Conservation (phyloP, 805 yeast species). For the Ogataea methanolica region DNA sequence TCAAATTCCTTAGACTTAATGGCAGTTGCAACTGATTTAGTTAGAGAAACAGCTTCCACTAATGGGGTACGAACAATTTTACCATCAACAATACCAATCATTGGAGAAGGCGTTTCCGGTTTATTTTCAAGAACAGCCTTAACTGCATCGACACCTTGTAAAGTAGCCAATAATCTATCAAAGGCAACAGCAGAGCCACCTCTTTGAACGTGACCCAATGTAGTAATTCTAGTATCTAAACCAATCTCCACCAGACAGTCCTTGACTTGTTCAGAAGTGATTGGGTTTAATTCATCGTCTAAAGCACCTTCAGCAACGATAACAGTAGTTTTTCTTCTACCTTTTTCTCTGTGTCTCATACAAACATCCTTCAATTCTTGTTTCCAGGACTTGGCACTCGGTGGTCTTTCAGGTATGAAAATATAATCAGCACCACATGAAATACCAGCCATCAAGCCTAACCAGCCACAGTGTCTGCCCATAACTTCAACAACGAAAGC, state of each 20-base stretch:
- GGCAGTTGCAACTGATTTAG: slow-evolving; percentile 88
- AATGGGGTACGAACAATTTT: slow-evolving; percentile 80
- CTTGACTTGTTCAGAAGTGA: slow-evolving; percentile 75
- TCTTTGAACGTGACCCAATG: slow-evolving; percentile 96
- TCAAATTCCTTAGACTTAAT: slow-evolving; percentile 76
- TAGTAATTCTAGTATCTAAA: slow-evolving; percentile 90
- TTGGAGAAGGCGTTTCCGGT: slow-evolving; percentile 89
- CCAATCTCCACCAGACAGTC: slow-evolving; percentile 79
- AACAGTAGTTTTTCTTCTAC: slow-evolving; percentile 91
- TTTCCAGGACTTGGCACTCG: slow-evolving; percentile 69
- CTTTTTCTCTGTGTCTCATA: slow-evolving; percentile 73
- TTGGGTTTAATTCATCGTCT: slow-evolving; percentile 73
- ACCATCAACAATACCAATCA: slow-evolving; percentile 87
- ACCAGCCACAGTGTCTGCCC: slow-evolving; percentile 99
- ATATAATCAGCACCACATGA: slow-evolving; percentile 95
- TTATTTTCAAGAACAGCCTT: slow-evolving; percentile 85
- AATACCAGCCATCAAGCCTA: slow-evolving; percentile 95
- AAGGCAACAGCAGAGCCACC: slow-evolving; percentile 98
- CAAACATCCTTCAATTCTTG: slow-evolving; percentile 74
- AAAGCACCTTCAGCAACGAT: slow-evolving; percentile 99
- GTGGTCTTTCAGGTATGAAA: slow-evolving; percentile 87
- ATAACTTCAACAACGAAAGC: slow-evolving; percentile 98
- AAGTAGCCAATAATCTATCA: slow-evolving; percentile 85
- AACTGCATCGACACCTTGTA: slow-evolving; percentile 98
- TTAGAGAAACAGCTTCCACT: slow-evolving; percentile 83